Evolutionary conservation across 805 yeast species (phyloP), one percentile per base, ranked within the genome.

Genomic region (Maudiozyma barnettii): DNA sequence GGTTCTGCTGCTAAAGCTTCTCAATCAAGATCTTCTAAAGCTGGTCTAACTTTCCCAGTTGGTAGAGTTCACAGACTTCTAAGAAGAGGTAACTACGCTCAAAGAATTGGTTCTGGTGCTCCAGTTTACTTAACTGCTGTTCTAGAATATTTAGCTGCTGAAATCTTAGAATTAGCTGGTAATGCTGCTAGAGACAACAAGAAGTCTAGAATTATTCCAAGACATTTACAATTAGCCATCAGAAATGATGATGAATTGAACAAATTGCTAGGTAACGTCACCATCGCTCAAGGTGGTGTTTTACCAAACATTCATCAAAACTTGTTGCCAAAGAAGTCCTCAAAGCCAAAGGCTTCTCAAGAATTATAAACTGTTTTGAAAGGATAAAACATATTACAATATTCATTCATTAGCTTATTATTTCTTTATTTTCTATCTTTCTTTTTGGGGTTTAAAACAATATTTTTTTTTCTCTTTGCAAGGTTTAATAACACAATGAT

Each of bases 221-320:
- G 97, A 80, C 97, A 90, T 75, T 82, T 90, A 74, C 96, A 90
- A 76, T 81, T 90, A 64, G 98, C 98, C 72, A 89, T 90, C 79
- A 87, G 98, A 81, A 91, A 90, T 69, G 98, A 91, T 79, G 97
- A 91, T 76, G 97, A 91, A 75, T 81, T 91, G 73, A 90, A 91
- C 86, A 89, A 86, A 73, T 81, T 90, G 64, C 78, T 91, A 57
- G 81, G 83, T 55, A 88, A 88, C 70, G 98, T 91, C 57, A 90
- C 96, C 56, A 91, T 90, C 65, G 96, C 97, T 59, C 95, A 89
- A 75, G 97, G 97, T 83, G 97, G 97, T 86, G 97, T 91, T 63
- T 81, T 90, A 73, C 97, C 97, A 77, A 87, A 88, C 82, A 86
- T 89, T 69, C 96, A 87, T 76, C 88, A 82, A 74, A 82, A 83